Base-by-base conservation (phyloP, 2,329 filamentous ascomycete species). In the Cladophialophora psammophila region DNA sequence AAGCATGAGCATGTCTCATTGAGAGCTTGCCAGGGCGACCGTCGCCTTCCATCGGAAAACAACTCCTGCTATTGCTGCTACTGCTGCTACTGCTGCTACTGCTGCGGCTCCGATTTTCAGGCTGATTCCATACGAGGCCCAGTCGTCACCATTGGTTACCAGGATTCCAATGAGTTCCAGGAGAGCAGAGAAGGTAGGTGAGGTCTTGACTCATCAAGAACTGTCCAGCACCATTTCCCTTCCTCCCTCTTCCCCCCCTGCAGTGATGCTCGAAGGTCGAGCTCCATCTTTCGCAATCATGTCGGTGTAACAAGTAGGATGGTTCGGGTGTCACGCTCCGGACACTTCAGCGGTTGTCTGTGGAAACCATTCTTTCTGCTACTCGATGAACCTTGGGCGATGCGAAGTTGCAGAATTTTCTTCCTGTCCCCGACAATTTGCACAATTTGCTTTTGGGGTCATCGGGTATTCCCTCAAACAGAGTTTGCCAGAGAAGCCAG, bases 401-500 rank as follows among this genome's bases (percentile, higher is more conserved):
- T 50, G 8, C 45, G 45, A 26, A 12, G 45, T 12, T 18, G 18
- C 18, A 50, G 45, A 50, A 10, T 50, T 50, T 50, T 50, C 45
- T 10, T 26, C 26, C 18, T 26, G 6, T 26, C 18, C 15, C 13
- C 12, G 12, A 15, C 38, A 42, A 12, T 26, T 26, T 26, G 26
- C 12, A 42, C 5, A 15, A n/a, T 42, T 3, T 5, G 10, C 40
- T 6, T 50, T n/a, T 12, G 45, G 8, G 45, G 26, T 7, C 8
- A 50, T 50, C 45, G 45, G 45, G 45, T 50, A 50, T 50, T 50
- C 45, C 9, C 45, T 50, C 45, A 50, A 50, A 50, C 45, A 50
- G 45, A 50, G 18, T 50, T 50, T 26, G 18, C 45, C 18, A 50
- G 45, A 26, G 10, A n/a, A 42, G 12, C 38, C 12, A n/a, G 15